These are phyloP conservation scores for Penicillium macrosclerotiorum DNA, from an alignment of 495 filamentous ascomycete species.

Conservation along the genomic window DNA sequence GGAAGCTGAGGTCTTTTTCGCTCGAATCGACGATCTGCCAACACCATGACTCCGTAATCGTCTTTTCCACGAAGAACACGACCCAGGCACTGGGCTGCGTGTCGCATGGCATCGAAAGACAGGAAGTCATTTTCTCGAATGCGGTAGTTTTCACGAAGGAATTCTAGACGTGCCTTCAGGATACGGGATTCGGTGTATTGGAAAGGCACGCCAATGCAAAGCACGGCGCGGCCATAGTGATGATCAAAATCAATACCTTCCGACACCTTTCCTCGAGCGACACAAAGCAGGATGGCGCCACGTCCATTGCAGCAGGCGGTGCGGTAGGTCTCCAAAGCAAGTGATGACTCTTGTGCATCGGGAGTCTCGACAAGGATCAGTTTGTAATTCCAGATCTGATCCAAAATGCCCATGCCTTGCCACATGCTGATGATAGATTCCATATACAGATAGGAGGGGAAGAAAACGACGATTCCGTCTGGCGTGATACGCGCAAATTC, in stretches of 20 bases:
- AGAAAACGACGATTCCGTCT: slow-evolving; percentile 98
- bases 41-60: slow-evolving; percentile 98
- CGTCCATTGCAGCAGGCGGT: slow-evolving; percentile 96
- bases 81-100: slow-evolving; percentile 94
- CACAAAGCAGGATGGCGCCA: slow-evolving; percentile 88
- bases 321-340: slow-evolving; percentile 94
- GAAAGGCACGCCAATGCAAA: slow-evolving; percentile 97
- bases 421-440: slow-evolving; percentile 98
- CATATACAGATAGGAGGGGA: slow-evolving; percentile 99
- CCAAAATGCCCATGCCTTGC: slow-evolving; percentile 96
- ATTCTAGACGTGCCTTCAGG: slow-evolving; percentile 92
- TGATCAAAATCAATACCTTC: slow-evolving; percentile 99
- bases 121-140: slow-evolving; percentile 98
- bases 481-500: slow-evolving; percentile 95
- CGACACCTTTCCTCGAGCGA: slow-evolving; percentile 93
- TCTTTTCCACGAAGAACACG: slow-evolving; percentile 96
- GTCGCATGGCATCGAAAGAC: slow-evolving; percentile 98
- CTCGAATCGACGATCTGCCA: slow-evolving; percentile 88
- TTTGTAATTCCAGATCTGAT: slow-evolving; percentile 99
- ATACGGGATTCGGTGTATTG: slow-evolving; percentile 99
- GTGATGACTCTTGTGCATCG: slow-evolving; percentile 92
- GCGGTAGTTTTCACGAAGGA: slow-evolving; percentile 92
- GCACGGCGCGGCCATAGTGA: slow-evolving; percentile 93
- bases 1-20: slow-evolving; percentile 88
- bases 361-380: slow-evolving; percentile 97